phyloP scores from a whole-genome alignment of 768 basidiomycete species.

The Cubamyces lactineus region DNA sequence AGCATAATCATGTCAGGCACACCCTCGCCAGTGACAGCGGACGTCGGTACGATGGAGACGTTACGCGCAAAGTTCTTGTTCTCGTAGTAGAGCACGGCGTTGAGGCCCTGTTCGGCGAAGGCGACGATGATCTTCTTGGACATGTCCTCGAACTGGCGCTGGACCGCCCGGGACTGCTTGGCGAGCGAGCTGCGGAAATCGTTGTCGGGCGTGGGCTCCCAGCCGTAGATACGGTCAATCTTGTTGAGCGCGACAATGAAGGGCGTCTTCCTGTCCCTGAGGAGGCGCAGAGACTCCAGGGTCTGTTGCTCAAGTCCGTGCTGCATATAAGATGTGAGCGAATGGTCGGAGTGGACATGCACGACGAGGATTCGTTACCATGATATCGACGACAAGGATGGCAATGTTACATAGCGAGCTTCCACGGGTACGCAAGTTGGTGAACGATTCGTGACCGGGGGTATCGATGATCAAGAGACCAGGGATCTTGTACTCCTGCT shows the following conservation, averaged over 20 bases:
- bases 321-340: constrained; percentile 40
- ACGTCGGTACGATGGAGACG: constrained; percentile 96
- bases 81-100: constrained; percentile 94
- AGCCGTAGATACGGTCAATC: constrained; percentile 98
- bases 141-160: constrained; percentile 92
- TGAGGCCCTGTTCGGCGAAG: constrained; percentile 97
- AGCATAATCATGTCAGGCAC: constrained; percentile 99
- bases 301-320: constrained; percentile 99
- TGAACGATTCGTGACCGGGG: constrained; percentile 99
- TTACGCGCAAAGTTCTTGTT: constrained; percentile 95
- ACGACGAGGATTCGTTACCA: constrained; percentile 51
- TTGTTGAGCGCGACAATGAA: constrained; percentile 99
- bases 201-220: constrained; percentile 89
- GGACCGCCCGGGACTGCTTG: constrained; percentile 75
- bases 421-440: constrained; percentile 92
- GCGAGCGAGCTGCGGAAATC: constrained; percentile 91
- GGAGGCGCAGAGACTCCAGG: constrained; percentile 88
- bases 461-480: constrained; percentile 97
- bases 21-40: constrained; percentile 97
- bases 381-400: constrained; percentile 98
- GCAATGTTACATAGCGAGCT: constrained; percentile 98
- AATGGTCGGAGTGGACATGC: background rate
- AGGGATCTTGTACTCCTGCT: constrained; percentile 94
- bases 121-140: constrained; percentile 83
- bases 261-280: constrained; percentile 92